A percentile compares a stretch with the other conserved stretches of the same genome.
These are phyloP conservation scores for Leccinum pellstonianum DNA, from an alignment of 768 basidiomycete species.

Conservation along the genomic window DNA sequence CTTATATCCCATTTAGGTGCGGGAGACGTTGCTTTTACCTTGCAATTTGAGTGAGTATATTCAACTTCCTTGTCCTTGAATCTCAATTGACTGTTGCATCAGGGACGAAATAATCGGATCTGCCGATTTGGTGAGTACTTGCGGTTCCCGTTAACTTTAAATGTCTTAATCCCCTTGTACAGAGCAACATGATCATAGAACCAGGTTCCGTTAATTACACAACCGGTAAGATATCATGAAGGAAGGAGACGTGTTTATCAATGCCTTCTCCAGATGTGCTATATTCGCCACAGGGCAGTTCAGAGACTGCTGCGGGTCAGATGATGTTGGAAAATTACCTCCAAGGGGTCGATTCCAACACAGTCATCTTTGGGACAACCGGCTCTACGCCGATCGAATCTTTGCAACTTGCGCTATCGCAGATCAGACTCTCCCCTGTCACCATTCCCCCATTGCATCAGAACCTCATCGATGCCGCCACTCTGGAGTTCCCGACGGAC, in stretches of 20 bases:
- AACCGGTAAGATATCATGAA: constrained; percentile 39
- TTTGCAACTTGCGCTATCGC: constrained; percentile 56
- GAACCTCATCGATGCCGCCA: constrained; percentile 56
- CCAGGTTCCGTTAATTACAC: constrained; percentile 59
- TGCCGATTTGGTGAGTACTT: constrained; percentile 49
- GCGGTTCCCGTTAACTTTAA: neutral
- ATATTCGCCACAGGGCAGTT: constrained; percentile 55
- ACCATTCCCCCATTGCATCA: constrained; percentile 63
- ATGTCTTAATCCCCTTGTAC: constrained; percentile 6
- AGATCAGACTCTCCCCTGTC: constrained; percentile 59
- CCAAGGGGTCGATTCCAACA: constrained; percentile 57
- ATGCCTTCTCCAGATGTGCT: constrained; percentile 46
- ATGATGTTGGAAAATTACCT: constrained; percentile 63
- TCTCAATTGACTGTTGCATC: constrained; percentile 2
- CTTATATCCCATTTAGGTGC: constrained; percentile 50
- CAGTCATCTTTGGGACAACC: constrained; percentile 54
- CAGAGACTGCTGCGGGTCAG: constrained; percentile 49
- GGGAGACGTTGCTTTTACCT: constrained; percentile 60
- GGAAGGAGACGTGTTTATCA: constrained; percentile 1
- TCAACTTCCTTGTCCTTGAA: neutral
- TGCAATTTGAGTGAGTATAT: constrained; percentile 52
- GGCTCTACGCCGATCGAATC: constrained; percentile 60
- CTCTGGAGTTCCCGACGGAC: constrained; percentile 59
- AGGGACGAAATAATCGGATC: constrained; percentile 55
- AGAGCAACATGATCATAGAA: constrained; percentile 55